Conservation (phyloP, 2,329 filamentous ascomycete species). For the Cercospora zeae-maydis region DNA sequence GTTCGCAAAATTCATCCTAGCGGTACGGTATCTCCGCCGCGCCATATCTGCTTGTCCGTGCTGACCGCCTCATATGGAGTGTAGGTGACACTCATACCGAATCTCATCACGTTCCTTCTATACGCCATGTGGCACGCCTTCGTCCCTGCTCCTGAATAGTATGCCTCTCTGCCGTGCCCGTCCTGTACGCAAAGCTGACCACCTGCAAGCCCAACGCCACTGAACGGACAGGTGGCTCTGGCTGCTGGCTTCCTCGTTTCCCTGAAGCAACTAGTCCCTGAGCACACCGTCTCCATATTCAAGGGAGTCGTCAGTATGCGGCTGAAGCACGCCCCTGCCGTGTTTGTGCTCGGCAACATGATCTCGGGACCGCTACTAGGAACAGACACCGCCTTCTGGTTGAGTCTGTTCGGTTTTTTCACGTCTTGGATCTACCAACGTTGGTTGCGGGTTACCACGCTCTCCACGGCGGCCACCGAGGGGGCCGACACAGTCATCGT, state of each 20-base stretch:
- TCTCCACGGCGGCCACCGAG: constrained; percentile 45
- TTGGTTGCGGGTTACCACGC: constrained; percentile 74
- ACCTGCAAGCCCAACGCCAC: constrained; percentile 60
- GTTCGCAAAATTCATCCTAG: constrained; percentile 80
- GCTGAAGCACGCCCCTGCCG: constrained; percentile 65
- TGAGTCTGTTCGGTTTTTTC: constrained; percentile 77
- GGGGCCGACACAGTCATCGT: constrained; percentile 58
- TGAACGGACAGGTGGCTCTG: constrained; percentile 82
- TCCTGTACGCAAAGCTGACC: constrained; percentile 2
- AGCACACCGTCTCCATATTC: constrained; percentile 93
- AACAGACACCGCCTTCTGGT: constrained; percentile 72
- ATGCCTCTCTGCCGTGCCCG: constrained; percentile 35
- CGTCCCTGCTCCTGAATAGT: constrained; percentile 65
- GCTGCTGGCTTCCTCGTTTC: constrained; percentile 93
- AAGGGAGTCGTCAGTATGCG: constrained; percentile 83
- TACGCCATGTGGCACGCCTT: constrained; percentile 72
- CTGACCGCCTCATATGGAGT: neutral
- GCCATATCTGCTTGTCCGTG: neutral
- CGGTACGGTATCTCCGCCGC: neutral
- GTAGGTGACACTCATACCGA: constrained; percentile 70
- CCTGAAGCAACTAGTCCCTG: constrained; percentile 95
- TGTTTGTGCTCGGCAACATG: constrained; percentile 68
- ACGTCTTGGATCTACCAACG: constrained; percentile 93
- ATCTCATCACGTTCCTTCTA: constrained; percentile 67
- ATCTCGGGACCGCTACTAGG: constrained; percentile 62